These are phyloP conservation scores for Myochromella boudieri DNA, from an alignment of 768 basidiomycete species.

Conservation along the genomic window DNA sequence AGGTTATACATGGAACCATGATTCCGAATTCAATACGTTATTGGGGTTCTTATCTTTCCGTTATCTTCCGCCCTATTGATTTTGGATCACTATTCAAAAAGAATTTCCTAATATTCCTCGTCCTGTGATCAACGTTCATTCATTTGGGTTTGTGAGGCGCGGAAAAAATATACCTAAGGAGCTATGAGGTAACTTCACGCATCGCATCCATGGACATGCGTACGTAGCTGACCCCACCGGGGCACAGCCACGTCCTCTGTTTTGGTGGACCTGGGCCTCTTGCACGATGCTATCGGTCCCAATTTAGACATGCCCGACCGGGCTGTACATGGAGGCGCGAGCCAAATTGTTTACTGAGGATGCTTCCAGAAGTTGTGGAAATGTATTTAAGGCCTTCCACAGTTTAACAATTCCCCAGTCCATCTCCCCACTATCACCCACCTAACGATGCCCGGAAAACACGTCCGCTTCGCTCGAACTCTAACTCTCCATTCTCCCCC, in stretches of 20 bases:
- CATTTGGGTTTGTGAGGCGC: neutral
- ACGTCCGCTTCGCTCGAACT: slow-evolving; percentile 17
- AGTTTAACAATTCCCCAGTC: neutral
- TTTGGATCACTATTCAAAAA: too few relatives aligned
- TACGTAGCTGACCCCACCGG: too few relatives aligned
- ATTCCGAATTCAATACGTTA: too few relatives aligned
- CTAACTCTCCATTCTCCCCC: slow-evolving; percentile 12
- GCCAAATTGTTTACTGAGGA: slow-evolving; percentile 1
- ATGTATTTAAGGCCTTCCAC: neutral
- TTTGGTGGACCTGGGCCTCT: too few relatives aligned
- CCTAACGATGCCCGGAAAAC: slow-evolving; percentile 19
- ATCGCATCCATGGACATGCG: neutral
- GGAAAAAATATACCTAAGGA: neutral
- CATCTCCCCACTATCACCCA: neutral
- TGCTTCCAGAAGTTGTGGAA: neutral
- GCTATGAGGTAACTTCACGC: neutral
- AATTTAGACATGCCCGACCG: neutral
- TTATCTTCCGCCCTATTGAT: neutral
- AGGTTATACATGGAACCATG: too few relatives aligned
- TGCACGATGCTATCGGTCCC: neutral
- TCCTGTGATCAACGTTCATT: too few relatives aligned
- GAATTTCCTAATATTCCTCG: too few relatives aligned
- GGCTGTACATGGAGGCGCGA: neutral
- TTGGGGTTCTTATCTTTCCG: neutral
- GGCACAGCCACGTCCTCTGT: too few relatives aligned